These are phyloP conservation scores for Vaccinium corymbosum DNA, from an alignment of 148 eudicot genomes.

Conservation along the genomic window DNA sequence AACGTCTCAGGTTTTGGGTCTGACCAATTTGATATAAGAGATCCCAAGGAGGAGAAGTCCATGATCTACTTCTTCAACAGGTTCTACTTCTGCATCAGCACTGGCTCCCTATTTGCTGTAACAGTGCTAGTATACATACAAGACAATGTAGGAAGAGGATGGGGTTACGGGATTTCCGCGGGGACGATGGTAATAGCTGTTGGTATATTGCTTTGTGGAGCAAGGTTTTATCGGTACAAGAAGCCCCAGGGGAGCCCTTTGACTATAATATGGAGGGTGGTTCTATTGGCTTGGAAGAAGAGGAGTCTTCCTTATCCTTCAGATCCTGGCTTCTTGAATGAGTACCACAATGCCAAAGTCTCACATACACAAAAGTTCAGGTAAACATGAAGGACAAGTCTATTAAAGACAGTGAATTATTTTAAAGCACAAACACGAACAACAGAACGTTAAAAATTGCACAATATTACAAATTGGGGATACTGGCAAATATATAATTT, in stretches of 20 bases:
- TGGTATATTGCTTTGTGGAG: constrained; percentile 58
- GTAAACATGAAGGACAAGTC: constrained; percentile 28
- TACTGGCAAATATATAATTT: not conserved
- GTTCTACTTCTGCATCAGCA: constrained; percentile 81
- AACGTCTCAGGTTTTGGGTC: constrained; percentile 97
- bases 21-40: constrained; percentile 73
- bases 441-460: not conserved
- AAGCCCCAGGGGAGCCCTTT: constrained; percentile 86
- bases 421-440: not conserved
- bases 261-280: constrained; percentile 83
- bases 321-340: constrained; percentile 61
- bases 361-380: constrained; percentile 54
- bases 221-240: constrained; percentile 58
- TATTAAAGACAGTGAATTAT: not conserved
- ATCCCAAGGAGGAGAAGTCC: constrained; percentile 78
- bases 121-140: constrained; percentile 87
- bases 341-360: constrained; percentile 45
- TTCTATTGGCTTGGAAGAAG: constrained; percentile 70
- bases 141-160: constrained; percentile 84
- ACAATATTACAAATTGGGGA: not conserved
- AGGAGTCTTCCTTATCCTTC: constrained; percentile 56
- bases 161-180: constrained; percentile 93
- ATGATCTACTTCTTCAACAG: constrained; percentile 94
- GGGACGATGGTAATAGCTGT: constrained; percentile 78
- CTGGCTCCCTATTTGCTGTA: constrained; percentile 82